phyloP scores from a whole-genome alignment of 768 basidiomycete species.

The Agrocybe pediades region DNA sequence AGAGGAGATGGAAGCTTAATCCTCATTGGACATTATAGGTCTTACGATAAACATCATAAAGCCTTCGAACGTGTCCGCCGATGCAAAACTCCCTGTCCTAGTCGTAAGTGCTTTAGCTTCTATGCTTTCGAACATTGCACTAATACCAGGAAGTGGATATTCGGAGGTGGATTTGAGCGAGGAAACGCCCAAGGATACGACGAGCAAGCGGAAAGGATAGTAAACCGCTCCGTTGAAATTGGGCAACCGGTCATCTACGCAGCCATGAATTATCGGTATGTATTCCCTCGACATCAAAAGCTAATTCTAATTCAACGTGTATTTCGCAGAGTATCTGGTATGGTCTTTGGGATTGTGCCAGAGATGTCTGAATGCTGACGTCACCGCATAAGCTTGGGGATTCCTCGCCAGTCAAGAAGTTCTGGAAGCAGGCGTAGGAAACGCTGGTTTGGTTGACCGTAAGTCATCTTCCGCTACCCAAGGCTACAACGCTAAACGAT shows the following conservation, averaged over 20 bases:
- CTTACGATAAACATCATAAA: constrained; percentile 50
- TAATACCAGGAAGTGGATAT: constrained; percentile 41
- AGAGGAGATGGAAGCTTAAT: neutral
- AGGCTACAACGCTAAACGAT: neutral
- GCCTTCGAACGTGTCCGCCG: constrained; percentile 34
- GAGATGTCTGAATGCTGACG: neutral
- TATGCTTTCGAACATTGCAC: neutral
- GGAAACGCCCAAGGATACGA: constrained; percentile 37
- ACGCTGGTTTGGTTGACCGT: constrained; percentile 34
- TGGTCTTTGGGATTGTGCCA: neutral
- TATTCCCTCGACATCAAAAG: neutral
- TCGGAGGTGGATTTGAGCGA: constrained; percentile 36
- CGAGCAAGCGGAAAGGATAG: constrained; percentile 33
- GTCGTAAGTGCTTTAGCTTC: constrained; percentile 35
- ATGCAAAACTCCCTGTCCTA: constrained; percentile 47
- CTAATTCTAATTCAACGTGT: neutral
- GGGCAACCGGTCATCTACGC: constrained; percentile 51
- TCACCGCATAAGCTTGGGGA: constrained; percentile 22
- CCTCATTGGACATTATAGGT: constrained; percentile 27
- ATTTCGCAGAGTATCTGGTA: constrained; percentile 23
- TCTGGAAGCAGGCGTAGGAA: constrained; percentile 24
- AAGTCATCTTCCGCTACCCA: constrained; percentile 3
- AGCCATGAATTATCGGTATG: constrained; percentile 51
- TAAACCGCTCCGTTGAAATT: constrained; percentile 43
- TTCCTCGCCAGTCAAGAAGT: constrained; percentile 34